These are phyloP conservation scores for Trichoderma breve DNA, from an alignment of 2,329 filamentous ascomycete species.

Conservation along the genomic window DNA sequence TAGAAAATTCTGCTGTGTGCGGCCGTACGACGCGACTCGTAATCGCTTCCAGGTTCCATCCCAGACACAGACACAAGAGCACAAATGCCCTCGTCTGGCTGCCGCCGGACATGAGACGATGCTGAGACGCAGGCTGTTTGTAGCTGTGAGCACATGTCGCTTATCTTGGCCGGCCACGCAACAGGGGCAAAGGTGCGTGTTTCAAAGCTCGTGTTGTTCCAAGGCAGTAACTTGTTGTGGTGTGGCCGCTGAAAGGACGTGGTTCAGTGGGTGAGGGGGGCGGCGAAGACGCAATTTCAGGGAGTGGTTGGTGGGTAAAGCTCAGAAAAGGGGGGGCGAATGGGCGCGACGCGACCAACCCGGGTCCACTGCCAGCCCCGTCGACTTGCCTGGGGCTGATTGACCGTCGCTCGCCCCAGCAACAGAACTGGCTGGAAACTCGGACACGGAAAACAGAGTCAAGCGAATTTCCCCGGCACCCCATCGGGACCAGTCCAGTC, in stretches of 20 bases:
- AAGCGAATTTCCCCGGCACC: slow-evolving; percentile 17
- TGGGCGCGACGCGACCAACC: slow-evolving; percentile 26
- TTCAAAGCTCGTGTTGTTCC: slow-evolving; percentile 19
- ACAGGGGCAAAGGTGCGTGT: slow-evolving; percentile 14
- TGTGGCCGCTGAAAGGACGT: slow-evolving; percentile 23
- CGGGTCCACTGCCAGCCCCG: slow-evolving; percentile 25
- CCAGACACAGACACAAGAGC: background rate
- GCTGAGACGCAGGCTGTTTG: slow-evolving; percentile 7
- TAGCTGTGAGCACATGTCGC: background rate
- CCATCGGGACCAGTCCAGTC: background rate
- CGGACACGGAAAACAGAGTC: slow-evolving; percentile 4
- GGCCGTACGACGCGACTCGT: slow-evolving; percentile 19
- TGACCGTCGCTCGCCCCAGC: slow-evolving; percentile 15
- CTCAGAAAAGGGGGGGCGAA: slow-evolving; percentile 20
- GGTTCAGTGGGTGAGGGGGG: slow-evolving; percentile 22
- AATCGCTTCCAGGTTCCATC: background rate
- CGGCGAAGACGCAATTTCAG: slow-evolving; percentile 28
- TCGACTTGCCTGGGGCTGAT: slow-evolving; percentile 14
- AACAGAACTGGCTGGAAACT: background rate
- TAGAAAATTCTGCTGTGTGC: slow-evolving; percentile 22
- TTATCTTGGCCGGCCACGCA: background rate
- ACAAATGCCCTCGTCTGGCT: background rate
- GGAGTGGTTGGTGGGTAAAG: slow-evolving; percentile 25
- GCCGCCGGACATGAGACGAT: slow-evolving; percentile 12
- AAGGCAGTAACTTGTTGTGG: slow-evolving; percentile 15